Evolutionary conservation across 2,329 filamentous ascomycete species (phyloP), one percentile per base, ranked within the genome.

Genomic region (Blumeria graminis): DNA sequence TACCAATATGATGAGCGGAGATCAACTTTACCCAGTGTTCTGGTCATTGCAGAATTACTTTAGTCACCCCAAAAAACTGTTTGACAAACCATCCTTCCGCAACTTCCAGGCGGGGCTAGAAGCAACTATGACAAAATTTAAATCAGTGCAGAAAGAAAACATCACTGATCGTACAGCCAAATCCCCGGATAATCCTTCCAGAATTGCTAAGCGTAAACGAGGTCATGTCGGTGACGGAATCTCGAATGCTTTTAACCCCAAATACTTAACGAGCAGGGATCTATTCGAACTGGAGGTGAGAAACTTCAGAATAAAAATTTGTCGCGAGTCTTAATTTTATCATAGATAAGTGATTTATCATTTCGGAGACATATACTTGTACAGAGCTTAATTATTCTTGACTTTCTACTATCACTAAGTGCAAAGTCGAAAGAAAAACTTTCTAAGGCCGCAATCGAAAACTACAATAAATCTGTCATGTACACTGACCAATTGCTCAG

Each of bases 251-350:
- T 96, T 94, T 70, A 98, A 98, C 64, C 90, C 93, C 1, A 98
- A 96, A 66, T 99, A 98, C 67, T 76, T 99, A 16, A 99, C 92
- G n/a, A 96, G 89, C 68, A 78, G 84, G 61, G 93, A 98, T 67
- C 74, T 99, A 1, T 99, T 99, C 68, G 87, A 93, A 64, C 77
- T 98, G 50, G 92, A 98, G 76, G 84, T 87, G 74, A 58, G 71
- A 6, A 9, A 9, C 16, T 28, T 18, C 6, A 38, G 1, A 6
- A 22, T 14, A 18, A 8, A 34, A 38, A 22, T 56, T 57, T 10
- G 16, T 38, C 28, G 62, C 22, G 22, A 28, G 58, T 60, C 66
- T 69, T 58, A 64, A 56, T 55, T 16, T 43, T 11, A n/a, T 50
- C 45, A 41, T 61, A 88, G 84, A 82, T 96, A 60, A 89, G 87